A percentile compares a stretch with the other conserved stretches of the same genome.
phyloP scores from a whole-genome alignment of 202 grass and related monocot genomes.

The Thinopyrum obtusiflorum region DNA sequence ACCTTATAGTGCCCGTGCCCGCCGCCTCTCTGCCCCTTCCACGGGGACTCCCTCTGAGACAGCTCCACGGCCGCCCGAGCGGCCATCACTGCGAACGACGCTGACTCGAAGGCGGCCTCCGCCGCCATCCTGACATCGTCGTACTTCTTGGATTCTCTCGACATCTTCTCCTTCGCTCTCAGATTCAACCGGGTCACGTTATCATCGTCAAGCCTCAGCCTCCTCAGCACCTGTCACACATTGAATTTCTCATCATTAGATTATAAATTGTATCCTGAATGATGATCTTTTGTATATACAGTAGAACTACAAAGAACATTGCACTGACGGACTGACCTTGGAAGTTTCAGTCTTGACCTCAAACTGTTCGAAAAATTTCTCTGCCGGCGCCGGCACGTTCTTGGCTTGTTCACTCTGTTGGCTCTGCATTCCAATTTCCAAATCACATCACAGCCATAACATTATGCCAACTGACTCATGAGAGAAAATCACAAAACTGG shows the following conservation, averaged over 20 bases:
- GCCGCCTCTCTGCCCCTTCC: constrained; percentile 23
- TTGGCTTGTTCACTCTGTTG: neutral
- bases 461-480: neutral
- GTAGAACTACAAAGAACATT: neutral
- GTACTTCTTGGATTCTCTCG: constrained; percentile 40
- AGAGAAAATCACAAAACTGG: neutral
- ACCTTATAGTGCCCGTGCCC: constrained; percentile 29
- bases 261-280: neutral
- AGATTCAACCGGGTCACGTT: constrained; percentile 16
- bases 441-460: neutral
- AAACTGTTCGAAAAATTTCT: neutral
- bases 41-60: constrained; percentile 33
- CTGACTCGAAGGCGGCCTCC: constrained; percentile 46
- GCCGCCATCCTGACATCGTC: constrained; percentile 42
- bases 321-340: constrained; percentile 11
- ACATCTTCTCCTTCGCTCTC: constrained; percentile 18
- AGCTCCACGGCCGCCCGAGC: constrained; percentile 48
- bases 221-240: constrained; percentile 24
- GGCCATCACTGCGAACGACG: constrained; percentile 51
- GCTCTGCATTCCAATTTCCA: constrained; percentile 6
- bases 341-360: constrained; percentile 2
- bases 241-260: neutral
- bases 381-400: neutral
- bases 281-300: neutral
- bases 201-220: constrained; percentile 6